Evolutionary conservation across 2,329 filamentous ascomycete genomes (phyloP).

Genomic region (Monosporascus sp.): DNA sequence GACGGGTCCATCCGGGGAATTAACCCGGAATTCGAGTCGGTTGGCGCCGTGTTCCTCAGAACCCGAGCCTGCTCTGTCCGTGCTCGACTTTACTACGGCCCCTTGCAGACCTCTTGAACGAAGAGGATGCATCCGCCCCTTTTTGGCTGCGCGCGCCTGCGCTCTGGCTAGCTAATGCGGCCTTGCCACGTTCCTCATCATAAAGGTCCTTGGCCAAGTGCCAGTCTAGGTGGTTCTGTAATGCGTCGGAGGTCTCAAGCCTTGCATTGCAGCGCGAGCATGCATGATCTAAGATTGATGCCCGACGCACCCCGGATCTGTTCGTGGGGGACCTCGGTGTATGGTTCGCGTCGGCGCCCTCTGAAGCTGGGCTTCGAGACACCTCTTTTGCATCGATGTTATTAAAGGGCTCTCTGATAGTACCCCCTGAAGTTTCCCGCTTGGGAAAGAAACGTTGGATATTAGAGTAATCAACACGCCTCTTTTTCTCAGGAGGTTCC

Average conservation of each 20-base stretch:
- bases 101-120: constrained; percentile 32
- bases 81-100: constrained; percentile 42
- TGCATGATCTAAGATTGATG: constrained; percentile 32
- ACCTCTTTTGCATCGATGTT: constrained; percentile 12
- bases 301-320: constrained; percentile 26
- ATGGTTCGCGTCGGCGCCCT: constrained; percentile 9
- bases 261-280: constrained; percentile 63
- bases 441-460: constrained; percentile 56
- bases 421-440: constrained; percentile 24
- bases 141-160: constrained; percentile 29
- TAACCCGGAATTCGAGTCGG: neutral
- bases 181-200: constrained; percentile 50
- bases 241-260: constrained; percentile 52
- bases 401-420: constrained; percentile 21
- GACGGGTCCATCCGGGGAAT: neutral
- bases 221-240: constrained; percentile 83
- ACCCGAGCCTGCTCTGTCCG: constrained; percentile 56
- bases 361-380: constrained; percentile 1
- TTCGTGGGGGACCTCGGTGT: constrained; percentile 14
- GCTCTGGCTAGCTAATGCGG: constrained; percentile 36
- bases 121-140: constrained; percentile 30
- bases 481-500: constrained; percentile 35
- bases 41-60: constrained; percentile 39
- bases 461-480: constrained; percentile 40
- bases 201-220: constrained; percentile 88